Conservation (phyloP, 1,284 basidiomycete genomes). For the Puccinia brachypodii region DNA sequence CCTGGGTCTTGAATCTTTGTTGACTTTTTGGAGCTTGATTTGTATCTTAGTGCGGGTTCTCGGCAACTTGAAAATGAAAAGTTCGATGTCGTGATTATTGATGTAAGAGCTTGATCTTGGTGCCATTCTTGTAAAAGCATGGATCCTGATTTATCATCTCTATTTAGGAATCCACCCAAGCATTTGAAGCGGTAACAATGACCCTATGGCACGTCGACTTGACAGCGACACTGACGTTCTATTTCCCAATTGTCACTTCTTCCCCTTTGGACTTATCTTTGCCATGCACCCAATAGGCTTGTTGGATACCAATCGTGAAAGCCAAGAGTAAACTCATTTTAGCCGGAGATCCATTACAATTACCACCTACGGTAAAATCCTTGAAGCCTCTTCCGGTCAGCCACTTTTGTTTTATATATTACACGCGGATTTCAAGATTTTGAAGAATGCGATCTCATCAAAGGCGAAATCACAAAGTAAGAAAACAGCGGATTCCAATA, state of each 20-base stretch:
- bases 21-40: constrained; percentile 23
- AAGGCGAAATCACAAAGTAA: neutral
- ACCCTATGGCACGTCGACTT: constrained; percentile 68
- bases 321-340: constrained; percentile 77
- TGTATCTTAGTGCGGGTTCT: constrained; percentile 22
- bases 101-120: constrained; percentile 4
- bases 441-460: neutral
- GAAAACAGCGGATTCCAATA: neutral
- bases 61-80: constrained; percentile 45
- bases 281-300: constrained; percentile 64
- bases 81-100: constrained; percentile 47
- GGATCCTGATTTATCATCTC: neutral
- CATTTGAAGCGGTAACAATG: constrained; percentile 64
- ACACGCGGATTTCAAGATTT: neutral
- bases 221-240: constrained; percentile 69
- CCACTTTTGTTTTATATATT: neutral
- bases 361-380: constrained; percentile 88
- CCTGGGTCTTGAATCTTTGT: constrained; percentile 45
- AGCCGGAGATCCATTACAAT: constrained; percentile 62
- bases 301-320: constrained; percentile 93
- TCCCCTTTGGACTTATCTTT: constrained; percentile 24
- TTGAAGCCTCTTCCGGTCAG: constrained; percentile 35
- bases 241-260: neutral
- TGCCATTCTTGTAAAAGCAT: neutral
- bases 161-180: constrained; percentile 45